A percentile compares a stretch with the other conserved stretches of the same genome.
These are phyloP conservation scores for Galeopsis tetrahit DNA, from an alignment of 257 asterid genomes.

Conservation along the genomic window DNA sequence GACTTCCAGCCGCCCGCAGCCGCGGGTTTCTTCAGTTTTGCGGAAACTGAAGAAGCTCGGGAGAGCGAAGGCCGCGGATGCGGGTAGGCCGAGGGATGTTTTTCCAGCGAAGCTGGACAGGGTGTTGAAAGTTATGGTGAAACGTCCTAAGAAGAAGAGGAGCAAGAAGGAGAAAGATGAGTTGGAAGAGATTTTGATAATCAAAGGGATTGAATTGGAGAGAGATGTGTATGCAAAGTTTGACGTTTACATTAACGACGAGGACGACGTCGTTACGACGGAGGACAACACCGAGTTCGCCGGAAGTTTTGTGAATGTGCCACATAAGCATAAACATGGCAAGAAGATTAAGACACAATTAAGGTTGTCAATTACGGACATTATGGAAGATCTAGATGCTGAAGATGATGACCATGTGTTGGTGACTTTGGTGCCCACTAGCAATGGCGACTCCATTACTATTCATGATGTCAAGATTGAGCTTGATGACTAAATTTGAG, in stretches of 20 bases:
- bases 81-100: constrained; percentile 29
- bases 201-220: constrained; percentile 59
- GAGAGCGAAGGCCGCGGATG: constrained; percentile 54
- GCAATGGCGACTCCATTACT: constrained; percentile 46
- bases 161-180: constrained; percentile 70
- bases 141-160: constrained; percentile 71
- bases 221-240: constrained; percentile 58
- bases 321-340: constrained; percentile 55
- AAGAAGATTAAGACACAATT: constrained; percentile 56
- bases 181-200: constrained; percentile 55
- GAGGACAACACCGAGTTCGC: constrained; percentile 61
- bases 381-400: constrained; percentile 67
- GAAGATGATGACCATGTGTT: constrained; percentile 62
- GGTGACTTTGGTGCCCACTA: constrained; percentile 70
- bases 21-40: constrained; percentile 45
- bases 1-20: constrained; percentile 49
- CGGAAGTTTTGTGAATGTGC: constrained; percentile 74
- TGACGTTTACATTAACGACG: constrained; percentile 68
- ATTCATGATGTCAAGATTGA: constrained; percentile 58
- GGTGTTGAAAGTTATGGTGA: constrained; percentile 58
- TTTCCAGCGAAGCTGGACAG: constrained; percentile 62
- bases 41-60: constrained; percentile 53
- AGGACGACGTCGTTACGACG: constrained; percentile 54
- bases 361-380: constrained; percentile 55
- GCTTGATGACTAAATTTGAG: constrained; percentile 45